Percentiles rank a stretch among this genome's conserved stretches.
These are phyloP conservation scores for Penicillium atrosanguineum DNA, from an alignment of 495 filamentous ascomycete species.

Conservation along the genomic window DNA sequence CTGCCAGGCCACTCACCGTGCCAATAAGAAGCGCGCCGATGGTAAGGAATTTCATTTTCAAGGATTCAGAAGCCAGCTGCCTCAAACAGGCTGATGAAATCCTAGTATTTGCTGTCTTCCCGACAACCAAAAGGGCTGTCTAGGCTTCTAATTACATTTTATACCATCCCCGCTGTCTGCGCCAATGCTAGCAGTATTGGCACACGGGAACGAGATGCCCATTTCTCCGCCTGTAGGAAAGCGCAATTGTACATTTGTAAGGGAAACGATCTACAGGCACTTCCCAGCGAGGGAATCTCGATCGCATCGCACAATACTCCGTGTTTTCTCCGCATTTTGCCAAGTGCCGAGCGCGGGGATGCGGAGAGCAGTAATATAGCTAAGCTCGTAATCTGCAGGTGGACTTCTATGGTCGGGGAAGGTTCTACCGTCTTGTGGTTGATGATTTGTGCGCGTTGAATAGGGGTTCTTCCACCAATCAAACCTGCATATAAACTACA, in stretches of 20 bases:
- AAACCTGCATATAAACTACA: background rate
- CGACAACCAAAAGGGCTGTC: background rate
- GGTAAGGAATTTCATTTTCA: conserved; percentile 26
- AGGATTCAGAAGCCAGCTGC: too few relatives aligned
- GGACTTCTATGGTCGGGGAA: conserved; percentile 2
- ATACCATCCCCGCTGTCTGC: background rate
- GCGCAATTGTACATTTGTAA: background rate
- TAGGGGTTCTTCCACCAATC: conserved; percentile 21
- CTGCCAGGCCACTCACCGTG: conserved; percentile 14
- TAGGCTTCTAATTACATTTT: background rate
- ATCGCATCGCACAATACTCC: background rate
- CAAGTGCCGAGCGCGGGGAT: conserved; percentile 13
- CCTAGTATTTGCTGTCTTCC: background rate
- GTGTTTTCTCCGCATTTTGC: conserved; percentile 17
- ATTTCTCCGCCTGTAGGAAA: conserved; percentile 37
- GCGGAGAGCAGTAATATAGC: conserved; percentile 6
- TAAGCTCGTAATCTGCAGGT: background rate
- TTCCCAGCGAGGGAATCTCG: background rate
- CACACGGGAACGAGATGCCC: conserved; percentile 2
- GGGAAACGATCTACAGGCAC: conserved; percentile 10
- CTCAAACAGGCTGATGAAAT: too few relatives aligned
- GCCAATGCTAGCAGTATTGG: background rate
- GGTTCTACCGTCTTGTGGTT: conserved; percentile 16
- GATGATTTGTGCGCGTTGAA: conserved; percentile 8
- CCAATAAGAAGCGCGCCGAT: conserved; percentile 26